phyloP scores from a whole-genome alignment of 768 basidiomycete species.

The Strobilomyces dryophilus region DNA sequence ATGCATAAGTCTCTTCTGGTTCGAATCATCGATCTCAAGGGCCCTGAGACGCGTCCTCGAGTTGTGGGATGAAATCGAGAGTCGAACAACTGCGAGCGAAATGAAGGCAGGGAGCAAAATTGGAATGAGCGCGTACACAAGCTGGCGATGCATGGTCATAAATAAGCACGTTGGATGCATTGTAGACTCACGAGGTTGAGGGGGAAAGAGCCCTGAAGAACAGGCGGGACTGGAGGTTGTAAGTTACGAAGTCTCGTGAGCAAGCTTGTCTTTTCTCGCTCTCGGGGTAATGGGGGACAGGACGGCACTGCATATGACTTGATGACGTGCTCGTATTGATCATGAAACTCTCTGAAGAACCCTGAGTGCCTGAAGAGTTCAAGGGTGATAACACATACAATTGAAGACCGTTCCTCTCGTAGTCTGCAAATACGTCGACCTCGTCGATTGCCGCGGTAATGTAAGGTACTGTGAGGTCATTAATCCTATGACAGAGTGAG shows the following conservation, averaged over 20 bases:
- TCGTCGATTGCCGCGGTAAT: conserved; percentile 70
- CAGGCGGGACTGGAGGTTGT: conserved; percentile 52
- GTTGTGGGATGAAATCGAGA: conserved; percentile 51
- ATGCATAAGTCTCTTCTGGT: conserved; percentile 49
- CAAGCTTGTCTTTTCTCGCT: conserved; percentile 40
- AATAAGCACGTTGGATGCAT: neutral
- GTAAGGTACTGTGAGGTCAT: conserved; percentile 81
- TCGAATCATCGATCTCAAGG: conserved; percentile 54
- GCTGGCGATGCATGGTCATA: conserved; percentile 30
- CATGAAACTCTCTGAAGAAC: conserved; percentile 46
- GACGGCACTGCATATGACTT: conserved; percentile 46
- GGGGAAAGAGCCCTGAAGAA: conserved; percentile 58
- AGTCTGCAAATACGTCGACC: conserved; percentile 60
- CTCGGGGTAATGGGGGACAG: conserved; percentile 40
- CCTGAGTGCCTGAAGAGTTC: conserved; percentile 3
- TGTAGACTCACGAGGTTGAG: conserved; percentile 57
- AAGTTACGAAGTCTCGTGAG: conserved; percentile 38
- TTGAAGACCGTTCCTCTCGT: conserved; percentile 53
- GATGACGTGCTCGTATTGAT: conserved; percentile 55
- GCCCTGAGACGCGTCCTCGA: conserved; percentile 64
- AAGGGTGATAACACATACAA: conserved; percentile 41
- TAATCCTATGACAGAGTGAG: conserved; percentile 41
- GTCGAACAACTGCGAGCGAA: conserved; percentile 48
- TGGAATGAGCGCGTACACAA: conserved; percentile 55
- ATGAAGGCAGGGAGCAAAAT: conserved; percentile 60